Conservation (phyloP, 306 rosid species). For the Cicer bijugum region DNA sequence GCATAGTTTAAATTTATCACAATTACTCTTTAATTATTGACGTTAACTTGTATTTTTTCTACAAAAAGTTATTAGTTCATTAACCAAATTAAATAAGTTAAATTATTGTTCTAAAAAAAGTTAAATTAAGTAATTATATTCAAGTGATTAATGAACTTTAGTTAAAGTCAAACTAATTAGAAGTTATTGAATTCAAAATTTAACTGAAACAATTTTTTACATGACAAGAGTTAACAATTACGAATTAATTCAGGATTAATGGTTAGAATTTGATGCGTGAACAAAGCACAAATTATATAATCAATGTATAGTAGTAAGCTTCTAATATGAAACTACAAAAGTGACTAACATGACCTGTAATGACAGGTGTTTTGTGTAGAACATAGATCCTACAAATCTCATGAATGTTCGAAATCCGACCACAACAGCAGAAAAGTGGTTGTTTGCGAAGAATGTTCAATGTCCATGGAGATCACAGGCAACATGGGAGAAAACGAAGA, state of each 20-base stretch:
- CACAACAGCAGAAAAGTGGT: slow-evolving; percentile 79
- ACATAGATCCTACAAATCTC: slow-evolving; percentile 77
- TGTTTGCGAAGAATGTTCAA: slow-evolving; percentile 73
- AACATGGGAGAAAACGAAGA: slow-evolving; percentile 51
- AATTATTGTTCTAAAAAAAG: no score
- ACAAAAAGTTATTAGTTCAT: no score
- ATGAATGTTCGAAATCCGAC: slow-evolving; percentile 71
- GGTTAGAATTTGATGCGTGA: no score
- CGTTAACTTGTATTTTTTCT: no score
- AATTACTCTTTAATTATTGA: no score
- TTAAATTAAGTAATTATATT: no score
- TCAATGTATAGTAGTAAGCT: neutral
- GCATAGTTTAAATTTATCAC: no score
- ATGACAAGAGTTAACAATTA: neutral
- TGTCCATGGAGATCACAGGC: slow-evolving; percentile 74
- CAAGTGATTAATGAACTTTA: no score
- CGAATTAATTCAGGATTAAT: neutral
- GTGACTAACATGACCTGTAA: neutral
- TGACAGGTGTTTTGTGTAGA: slow-evolving; percentile 80
- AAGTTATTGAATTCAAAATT: no score
- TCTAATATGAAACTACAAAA: neutral
- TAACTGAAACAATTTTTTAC: no score
- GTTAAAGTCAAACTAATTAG: no score
- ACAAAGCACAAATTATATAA: neutral
- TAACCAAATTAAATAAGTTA: no score